Percentiles rank a stretch among this genome's conserved stretches.
Conservation (phyloP, 83 land plant genomes). For the Larix sibirica region DNA sequence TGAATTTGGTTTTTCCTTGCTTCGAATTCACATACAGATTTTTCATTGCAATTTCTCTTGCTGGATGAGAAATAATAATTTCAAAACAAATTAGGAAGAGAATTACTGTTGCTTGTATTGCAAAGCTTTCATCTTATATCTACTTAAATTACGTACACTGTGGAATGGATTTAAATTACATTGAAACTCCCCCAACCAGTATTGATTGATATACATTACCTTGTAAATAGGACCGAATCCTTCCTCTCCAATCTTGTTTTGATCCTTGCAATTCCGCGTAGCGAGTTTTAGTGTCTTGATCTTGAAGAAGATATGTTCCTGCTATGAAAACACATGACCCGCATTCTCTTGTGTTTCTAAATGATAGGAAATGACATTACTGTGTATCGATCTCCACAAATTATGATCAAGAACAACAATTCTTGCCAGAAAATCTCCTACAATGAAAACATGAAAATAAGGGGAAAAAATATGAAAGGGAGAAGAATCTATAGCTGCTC, state of each 20-base stretch:
- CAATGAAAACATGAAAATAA: no score
- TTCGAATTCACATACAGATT: not conserved
- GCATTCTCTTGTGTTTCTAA: not conserved
- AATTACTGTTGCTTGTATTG: no score
- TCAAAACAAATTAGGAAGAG: no score
- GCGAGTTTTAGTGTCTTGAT: constrained; percentile 8
- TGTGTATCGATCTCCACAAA: not conserved
- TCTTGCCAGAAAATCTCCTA: no score
- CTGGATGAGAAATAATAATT: not conserved
- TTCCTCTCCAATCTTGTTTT: constrained; percentile 10
- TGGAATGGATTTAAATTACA: no score
- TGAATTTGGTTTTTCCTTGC: not conserved
- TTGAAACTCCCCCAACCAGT: no score
- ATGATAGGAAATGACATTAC: not conserved
- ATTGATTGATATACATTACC: not conserved
- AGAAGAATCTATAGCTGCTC: no score
- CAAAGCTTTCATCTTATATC: no score
- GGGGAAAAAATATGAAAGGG: no score
- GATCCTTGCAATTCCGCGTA: not conserved
- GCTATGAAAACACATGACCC: not conserved
- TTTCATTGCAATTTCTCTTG: not conserved
- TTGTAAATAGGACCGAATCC: constrained; percentile 4
- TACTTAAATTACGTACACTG: no score
- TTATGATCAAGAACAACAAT: not conserved
- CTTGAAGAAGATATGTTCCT: not conserved